A percentile compares a stretch with the other conserved stretches of the same genome.
These are phyloP conservation scores for Panus rudis DNA, from an alignment of 768 basidiomycete genomes.

Conservation along the genomic window DNA sequence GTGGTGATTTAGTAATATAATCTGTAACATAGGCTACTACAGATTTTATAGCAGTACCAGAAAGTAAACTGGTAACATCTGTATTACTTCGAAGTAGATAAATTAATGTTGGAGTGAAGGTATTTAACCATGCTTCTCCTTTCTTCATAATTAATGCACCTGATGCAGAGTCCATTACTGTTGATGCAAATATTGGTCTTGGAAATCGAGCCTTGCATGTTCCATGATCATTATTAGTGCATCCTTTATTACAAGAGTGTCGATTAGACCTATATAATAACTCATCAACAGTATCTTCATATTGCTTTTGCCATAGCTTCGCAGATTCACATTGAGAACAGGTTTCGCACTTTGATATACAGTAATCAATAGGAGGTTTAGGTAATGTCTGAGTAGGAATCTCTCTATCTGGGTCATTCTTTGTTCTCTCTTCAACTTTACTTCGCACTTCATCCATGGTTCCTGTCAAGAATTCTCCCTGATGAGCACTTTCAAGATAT, in stretches of 20 bases:
- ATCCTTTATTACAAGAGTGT: no score
- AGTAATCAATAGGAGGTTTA: no score
- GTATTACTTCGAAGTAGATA: conserved; percentile 33
- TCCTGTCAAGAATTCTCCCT: conserved; percentile 1
- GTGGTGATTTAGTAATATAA: conserved; percentile 33
- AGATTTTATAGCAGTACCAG: conserved; percentile 34
- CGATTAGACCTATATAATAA: no score
- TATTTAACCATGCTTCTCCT: conserved; percentile 31
- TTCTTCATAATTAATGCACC: conserved; percentile 25
- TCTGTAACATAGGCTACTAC: conserved; percentile 33
- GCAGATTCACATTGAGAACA: no score
- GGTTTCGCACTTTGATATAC: no score
- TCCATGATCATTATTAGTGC: no score
- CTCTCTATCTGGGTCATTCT: no score
- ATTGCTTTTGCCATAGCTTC: no score
- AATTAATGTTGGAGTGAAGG: conserved; percentile 21
- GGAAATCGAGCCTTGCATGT: conserved; percentile 32
- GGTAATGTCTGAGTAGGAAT: no score
- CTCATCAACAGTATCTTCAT: no score
- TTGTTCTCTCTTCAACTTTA: no score
- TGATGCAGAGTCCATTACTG: conserved; percentile 20
- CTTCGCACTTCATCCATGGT: neutral
- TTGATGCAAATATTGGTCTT: conserved; percentile 17
- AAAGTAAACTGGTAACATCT: conserved; percentile 30
- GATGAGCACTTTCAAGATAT: conserved; percentile 4